Conservation (phyloP, 2,329 filamentous ascomycete genomes). For the Fusarium mundagurra region DNA sequence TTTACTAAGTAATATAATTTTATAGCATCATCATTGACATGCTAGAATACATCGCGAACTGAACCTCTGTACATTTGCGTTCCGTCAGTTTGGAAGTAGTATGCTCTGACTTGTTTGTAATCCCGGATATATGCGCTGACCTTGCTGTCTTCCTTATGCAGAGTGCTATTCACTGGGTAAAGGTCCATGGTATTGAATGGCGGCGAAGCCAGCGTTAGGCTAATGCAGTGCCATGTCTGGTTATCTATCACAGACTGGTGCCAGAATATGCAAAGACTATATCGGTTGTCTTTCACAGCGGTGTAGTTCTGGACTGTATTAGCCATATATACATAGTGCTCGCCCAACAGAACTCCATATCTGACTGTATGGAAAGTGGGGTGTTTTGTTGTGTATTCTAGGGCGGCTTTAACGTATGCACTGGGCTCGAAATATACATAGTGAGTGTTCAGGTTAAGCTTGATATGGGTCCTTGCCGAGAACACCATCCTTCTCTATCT, state of each 20-base stretch:
- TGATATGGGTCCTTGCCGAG: not conserved
- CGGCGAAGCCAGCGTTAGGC: fast-evolving
- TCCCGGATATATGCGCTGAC: not conserved
- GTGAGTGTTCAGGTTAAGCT: not conserved
- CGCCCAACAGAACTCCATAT: not conserved
- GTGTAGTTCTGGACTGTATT: not conserved
- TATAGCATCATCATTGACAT: not conserved
- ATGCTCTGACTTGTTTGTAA: not conserved
- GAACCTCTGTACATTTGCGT: not conserved
- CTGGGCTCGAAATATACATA: not conserved
- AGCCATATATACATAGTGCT: not conserved
- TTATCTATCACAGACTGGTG: not conserved
- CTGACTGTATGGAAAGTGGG: not conserved
- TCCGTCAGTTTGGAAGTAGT: not conserved
- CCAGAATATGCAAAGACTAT: not conserved
- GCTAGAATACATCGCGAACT: not conserved
- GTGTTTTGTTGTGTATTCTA: not conserved
- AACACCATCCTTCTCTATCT: not conserved
- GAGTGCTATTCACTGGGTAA: not conserved
- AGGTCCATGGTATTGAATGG: not conserved
- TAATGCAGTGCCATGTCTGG: not conserved
- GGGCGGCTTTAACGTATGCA: not conserved
- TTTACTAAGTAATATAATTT: not conserved
- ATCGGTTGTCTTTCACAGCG: not conserved
- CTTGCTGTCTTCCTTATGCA: not conserved